Evolutionary conservation across 441 rosid species (phyloP).

Genomic region (Arabidopsis hybrid): DNA sequence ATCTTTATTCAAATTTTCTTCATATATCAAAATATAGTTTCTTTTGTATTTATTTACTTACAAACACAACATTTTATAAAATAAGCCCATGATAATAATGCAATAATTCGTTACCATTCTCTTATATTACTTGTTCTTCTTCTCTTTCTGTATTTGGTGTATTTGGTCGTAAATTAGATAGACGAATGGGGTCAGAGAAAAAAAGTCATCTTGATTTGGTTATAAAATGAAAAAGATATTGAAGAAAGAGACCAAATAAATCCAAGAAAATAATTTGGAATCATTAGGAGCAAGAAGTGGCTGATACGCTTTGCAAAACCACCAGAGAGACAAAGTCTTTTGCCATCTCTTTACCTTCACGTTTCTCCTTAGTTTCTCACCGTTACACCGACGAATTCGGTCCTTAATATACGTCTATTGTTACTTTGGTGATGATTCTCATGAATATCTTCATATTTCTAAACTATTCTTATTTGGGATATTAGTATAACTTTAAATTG

Average conservation of each 20-base stretch:
- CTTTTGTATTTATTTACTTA: conserved; percentile 30
- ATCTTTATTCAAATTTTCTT: conserved; percentile 40
- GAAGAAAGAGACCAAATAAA: conserved; percentile 30
- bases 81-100: conserved; percentile 32
- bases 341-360: conserved; percentile 38
- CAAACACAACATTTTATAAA: conserved; percentile 36
- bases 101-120: conserved; percentile 39
- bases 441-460: background rate
- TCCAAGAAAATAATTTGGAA: conserved; percentile 45
- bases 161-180: conserved; percentile 10
- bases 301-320: conserved; percentile 29
- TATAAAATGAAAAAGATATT: background rate
- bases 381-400: background rate
- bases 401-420: background rate
- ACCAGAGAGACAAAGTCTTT: conserved; percentile 7
- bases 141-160: background rate
- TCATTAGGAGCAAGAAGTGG: conserved; percentile 42
- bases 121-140: conserved; percentile 5
- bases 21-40: conserved; percentile 27
- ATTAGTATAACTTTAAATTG: background rate
- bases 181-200: conserved; percentile 13
- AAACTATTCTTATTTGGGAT: background rate
- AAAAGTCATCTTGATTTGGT: conserved; percentile 31
- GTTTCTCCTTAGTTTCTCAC: conserved; percentile 41
- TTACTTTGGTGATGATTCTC: background rate